Conservation (phyloP, 495 filamentous ascomycete genomes). For the Podospora fimiseda region DNA sequence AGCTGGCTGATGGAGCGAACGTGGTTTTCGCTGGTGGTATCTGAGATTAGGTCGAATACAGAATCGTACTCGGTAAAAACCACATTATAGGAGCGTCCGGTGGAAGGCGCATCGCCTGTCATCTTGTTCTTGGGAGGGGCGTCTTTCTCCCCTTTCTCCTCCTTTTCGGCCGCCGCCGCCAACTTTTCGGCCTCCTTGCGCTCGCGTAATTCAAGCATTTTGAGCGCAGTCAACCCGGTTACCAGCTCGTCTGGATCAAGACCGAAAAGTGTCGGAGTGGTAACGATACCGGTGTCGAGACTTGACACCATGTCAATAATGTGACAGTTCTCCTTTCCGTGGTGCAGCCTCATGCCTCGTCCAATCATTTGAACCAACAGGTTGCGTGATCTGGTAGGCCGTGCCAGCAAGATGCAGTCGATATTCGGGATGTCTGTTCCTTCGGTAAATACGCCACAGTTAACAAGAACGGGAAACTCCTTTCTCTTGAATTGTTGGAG, state of each 20-base stretch:
- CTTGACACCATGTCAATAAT: slow-evolving; percentile 94
- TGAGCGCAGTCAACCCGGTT: slow-evolving; percentile 48
- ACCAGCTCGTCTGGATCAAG: slow-evolving; percentile 81
- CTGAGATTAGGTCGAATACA: slow-evolving; percentile 79
- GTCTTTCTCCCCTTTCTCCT: no score
- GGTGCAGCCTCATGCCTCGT: slow-evolving; percentile 75
- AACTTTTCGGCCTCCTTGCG: slow-evolving; percentile 36
- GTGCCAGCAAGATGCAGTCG: slow-evolving; percentile 82
- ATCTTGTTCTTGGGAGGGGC: no score
- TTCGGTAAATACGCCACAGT: slow-evolving; percentile 95
- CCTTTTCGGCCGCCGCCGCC: no score
- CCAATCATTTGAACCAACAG: slow-evolving; percentile 97
- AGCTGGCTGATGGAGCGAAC: slow-evolving; percentile 67
- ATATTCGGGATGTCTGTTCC: slow-evolving; percentile 96
- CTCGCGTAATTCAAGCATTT: slow-evolving; percentile 50
- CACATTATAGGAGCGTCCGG: slow-evolving; percentile 34
- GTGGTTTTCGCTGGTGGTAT: slow-evolving; percentile 67
- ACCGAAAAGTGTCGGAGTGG: slow-evolving; percentile 88
- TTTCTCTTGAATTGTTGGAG: slow-evolving; percentile 66
- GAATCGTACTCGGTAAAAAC: slow-evolving; percentile 85
- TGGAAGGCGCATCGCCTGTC: background rate
- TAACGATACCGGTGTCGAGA: slow-evolving; percentile 72
- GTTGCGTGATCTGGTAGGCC: slow-evolving; percentile 85
- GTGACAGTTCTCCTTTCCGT: slow-evolving; percentile 83
- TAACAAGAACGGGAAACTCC: slow-evolving; percentile 84